These are phyloP conservation scores for Larix kaempferi DNA, from an alignment of 75 land plant species.

Conservation along the genomic window DNA sequence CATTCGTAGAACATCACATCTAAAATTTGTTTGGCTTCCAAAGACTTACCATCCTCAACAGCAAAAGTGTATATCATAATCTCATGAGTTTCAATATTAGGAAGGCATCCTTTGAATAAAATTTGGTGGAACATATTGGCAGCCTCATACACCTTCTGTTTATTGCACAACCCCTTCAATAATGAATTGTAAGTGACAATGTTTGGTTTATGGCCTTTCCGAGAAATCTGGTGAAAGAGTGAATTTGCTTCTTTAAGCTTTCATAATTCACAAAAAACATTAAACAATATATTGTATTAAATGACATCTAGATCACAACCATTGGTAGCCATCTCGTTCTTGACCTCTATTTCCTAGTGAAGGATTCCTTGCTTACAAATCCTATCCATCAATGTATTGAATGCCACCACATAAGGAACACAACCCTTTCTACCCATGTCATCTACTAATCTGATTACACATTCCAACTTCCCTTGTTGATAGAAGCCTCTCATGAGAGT, in stretches of 20 bases:
- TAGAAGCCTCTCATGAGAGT: constrained; percentile 36
- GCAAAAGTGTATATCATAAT: constrained; percentile 23
- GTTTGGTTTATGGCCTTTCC: constrained; percentile 28
- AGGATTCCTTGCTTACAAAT: constrained; percentile 12
- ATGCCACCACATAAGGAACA: constrained; percentile 45
- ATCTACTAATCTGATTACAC: constrained; percentile 26
- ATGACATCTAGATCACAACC: too few species aligned
- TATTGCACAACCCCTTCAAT: constrained; percentile 38
- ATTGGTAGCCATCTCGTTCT: too few species aligned
- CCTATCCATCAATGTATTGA: constrained; percentile 53
- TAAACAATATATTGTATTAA: too few species aligned
- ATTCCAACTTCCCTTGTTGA: constrained; percentile 23
- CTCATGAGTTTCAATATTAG: constrained; percentile 20
- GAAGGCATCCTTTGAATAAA: constrained; percentile 22
- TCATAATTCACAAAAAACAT: constrained; percentile 16
- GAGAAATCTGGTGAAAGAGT: constrained; percentile 33
- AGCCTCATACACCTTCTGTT: constrained; percentile 34
- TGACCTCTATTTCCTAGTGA: background rate
- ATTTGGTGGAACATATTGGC: constrained; percentile 22
- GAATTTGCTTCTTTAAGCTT: constrained; percentile 31
- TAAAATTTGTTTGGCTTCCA: constrained; percentile 25
- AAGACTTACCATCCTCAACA: constrained; percentile 12
- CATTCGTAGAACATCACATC: constrained; percentile 10
- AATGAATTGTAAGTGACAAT: constrained; percentile 29
- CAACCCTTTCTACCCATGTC: constrained; percentile 30